Conservation (phyloP, 164 flowering plant species). For the Macadamia tetraphylla region DNA sequence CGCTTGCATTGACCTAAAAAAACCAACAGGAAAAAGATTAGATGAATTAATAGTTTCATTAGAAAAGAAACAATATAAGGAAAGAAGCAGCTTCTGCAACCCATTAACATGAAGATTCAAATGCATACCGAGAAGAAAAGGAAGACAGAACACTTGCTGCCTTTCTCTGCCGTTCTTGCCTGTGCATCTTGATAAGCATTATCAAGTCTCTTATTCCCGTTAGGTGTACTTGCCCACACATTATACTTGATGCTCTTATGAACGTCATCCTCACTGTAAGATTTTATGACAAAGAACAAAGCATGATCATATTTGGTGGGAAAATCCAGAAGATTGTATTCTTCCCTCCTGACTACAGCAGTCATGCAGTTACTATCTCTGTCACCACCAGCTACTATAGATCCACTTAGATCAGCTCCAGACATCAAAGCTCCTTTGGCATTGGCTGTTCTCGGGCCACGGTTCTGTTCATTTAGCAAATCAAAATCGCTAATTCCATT, state of each 20-base stretch:
- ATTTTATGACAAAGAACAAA: conserved; percentile 68
- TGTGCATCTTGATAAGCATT: conserved; percentile 61
- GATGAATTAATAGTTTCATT: neutral
- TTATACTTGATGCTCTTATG: conserved; percentile 79
- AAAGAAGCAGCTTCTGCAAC: neutral
- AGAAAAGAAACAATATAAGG: neutral
- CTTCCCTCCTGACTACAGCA: neutral
- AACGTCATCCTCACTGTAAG: conserved; percentile 80
- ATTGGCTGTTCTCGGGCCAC: conserved; percentile 43
- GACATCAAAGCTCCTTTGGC: conserved; percentile 18
- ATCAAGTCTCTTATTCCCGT: conserved; percentile 75
- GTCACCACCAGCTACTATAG: conserved; percentile 18
- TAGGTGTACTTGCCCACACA: conserved; percentile 84
- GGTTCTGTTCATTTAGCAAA: conserved; percentile 45
- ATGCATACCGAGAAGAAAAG: conserved; percentile 71
- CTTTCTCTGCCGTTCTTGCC: conserved; percentile 27
- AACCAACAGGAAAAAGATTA: neutral
- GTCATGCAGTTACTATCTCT: conserved; percentile 7
- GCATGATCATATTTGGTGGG: conserved; percentile 52
- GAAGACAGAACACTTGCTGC: conserved; percentile 54
- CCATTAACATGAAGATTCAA: neutral
- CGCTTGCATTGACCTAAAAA: conserved; percentile 78
- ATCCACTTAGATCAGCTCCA: conserved; percentile 19
- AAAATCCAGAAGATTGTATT: conserved; percentile 31
- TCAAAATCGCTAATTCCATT: conserved; percentile 28